A percentile compares a stretch with the other conserved stretches of the same genome.
Conservation (phyloP, 1,139 yeast species). For the Nakaseomyces bracarensis region DNA sequence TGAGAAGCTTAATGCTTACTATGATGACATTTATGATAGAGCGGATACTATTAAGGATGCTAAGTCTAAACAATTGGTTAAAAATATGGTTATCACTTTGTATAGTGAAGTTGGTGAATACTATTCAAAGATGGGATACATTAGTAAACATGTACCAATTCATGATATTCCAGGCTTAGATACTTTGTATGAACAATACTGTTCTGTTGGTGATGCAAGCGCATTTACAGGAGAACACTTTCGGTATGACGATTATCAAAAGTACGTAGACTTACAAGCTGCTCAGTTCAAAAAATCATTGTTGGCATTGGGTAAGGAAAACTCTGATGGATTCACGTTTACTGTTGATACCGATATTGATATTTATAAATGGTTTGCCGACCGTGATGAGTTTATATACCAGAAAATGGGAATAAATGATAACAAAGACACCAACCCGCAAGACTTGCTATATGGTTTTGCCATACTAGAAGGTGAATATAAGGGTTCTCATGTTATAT, state of each 20-base stretch:
- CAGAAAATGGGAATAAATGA: conserved; percentile 12
- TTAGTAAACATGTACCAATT: conserved; percentile 41
- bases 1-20: conserved; percentile 29
- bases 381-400: conserved; percentile 36
- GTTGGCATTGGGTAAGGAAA: conserved; percentile 26
- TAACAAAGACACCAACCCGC: conserved; percentile 12
- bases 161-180: conserved; percentile 26
- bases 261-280: conserved; percentile 31
- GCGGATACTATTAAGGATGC: conserved; percentile 23
- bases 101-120: conserved; percentile 71
- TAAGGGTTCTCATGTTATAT: conserved; percentile 34
- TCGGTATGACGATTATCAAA: conserved; percentile 32
- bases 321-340: conserved; percentile 29
- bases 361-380: conserved; percentile 38
- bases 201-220: conserved; percentile 8
- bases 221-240: conserved; percentile 25
- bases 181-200: conserved; percentile 15
- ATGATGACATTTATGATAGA: conserved; percentile 34
- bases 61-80: conserved; percentile 12
- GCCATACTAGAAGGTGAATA: conserved; percentile 19
- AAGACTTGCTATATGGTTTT: conserved; percentile 30
- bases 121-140: conserved; percentile 52
- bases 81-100: conserved; percentile 42
- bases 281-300: conserved; percentile 25
- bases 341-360: conserved; percentile 35